Conservation (phyloP, 2,329 filamentous ascomycete species). For the Fusarium falciforme region DNA sequence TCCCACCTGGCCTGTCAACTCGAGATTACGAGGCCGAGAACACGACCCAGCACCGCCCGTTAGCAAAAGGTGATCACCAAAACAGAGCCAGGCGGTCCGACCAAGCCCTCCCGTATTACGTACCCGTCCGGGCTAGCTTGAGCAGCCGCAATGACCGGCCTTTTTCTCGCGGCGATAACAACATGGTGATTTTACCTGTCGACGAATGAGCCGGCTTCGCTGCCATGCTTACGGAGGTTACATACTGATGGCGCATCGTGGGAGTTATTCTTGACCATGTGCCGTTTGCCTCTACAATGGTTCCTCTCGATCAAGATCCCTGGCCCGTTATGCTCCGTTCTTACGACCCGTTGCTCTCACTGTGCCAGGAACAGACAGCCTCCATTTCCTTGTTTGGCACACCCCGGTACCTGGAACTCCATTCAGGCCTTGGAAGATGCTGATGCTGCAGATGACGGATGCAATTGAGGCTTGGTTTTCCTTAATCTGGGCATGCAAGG, state of each 20-base stretch:
- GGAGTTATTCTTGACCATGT: conserved; percentile 3
- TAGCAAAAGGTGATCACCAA: conserved; percentile 20
- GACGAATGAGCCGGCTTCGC: conserved; percentile 22
- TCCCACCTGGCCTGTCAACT: conserved; percentile 21
- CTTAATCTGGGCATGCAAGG: conserved; percentile 31
- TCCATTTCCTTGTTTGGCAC: conserved; percentile 19
- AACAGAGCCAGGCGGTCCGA: conserved; percentile 11
- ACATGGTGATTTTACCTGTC: conserved; percentile 22
- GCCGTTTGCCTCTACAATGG: conserved; percentile 2
- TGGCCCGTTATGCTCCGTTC: not conserved
- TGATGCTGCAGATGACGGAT: conserved; percentile 40
- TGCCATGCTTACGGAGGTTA: conserved; percentile 2
- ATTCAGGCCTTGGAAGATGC: conserved; percentile 15
- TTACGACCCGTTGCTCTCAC: conserved; percentile 17
- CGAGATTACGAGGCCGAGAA: conserved; percentile 34
- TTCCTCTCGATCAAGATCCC: not conserved
- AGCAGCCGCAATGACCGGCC: conserved; percentile 9
- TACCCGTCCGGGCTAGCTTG: conserved; percentile 11
- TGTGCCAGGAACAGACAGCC: conserved; percentile 32
- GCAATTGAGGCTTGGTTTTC: conserved; percentile 39
- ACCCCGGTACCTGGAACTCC: conserved; percentile 21
- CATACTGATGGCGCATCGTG: not conserved
- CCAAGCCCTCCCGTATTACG: conserved; percentile 33
- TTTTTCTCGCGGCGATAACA: conserved; percentile 9
- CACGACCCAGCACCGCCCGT: conserved; percentile 16